Percentiles rank a stretch among this genome's conserved stretches.
phyloP scores from a whole-genome alignment of 495 filamentous ascomycete genomes.

The Aspergillus bertholletiae region DNA sequence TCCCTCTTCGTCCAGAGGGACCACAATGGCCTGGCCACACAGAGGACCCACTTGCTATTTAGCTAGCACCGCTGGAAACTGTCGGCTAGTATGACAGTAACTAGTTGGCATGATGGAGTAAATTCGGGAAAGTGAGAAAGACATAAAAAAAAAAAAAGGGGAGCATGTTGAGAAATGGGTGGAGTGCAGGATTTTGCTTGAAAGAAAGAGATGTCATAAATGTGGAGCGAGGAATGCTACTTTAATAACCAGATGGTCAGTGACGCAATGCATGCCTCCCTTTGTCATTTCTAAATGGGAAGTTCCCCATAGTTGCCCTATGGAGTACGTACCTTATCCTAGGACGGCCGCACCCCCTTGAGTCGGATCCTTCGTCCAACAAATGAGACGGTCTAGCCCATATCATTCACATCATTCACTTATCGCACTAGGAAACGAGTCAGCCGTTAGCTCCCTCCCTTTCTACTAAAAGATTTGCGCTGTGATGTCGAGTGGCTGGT shows the following conservation, averaged over 20 bases:
- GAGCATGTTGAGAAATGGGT: background rate
- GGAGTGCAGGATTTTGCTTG: background rate
- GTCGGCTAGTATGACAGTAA: too few relatives aligned
- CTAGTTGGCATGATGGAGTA: too few relatives aligned
- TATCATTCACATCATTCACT: too few relatives aligned
- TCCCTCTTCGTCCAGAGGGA: background rate
- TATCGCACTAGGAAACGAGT: too few relatives aligned
- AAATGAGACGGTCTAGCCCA: background rate
- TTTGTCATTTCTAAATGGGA: background rate
- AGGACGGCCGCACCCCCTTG: background rate
- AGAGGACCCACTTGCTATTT: background rate
- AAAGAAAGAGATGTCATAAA: background rate
- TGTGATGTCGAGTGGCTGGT: too few relatives aligned
- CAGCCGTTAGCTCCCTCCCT: too few relatives aligned
- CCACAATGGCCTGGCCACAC: background rate
- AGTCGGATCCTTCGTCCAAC: conserved; percentile 2
- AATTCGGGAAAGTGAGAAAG: too few relatives aligned
- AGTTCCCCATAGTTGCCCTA: background rate
- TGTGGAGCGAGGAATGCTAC: background rate
- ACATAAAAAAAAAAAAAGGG: too few relatives aligned
- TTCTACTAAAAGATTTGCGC: too few relatives aligned
- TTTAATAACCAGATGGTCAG: background rate
- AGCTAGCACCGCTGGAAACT: background rate
- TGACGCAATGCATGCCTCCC: background rate
- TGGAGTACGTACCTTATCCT: background rate